Evolutionary conservation across 2,329 filamentous ascomycete species (phyloP), one percentile per base, ranked within the genome.

Genomic region (Alternaria solani): DNA sequence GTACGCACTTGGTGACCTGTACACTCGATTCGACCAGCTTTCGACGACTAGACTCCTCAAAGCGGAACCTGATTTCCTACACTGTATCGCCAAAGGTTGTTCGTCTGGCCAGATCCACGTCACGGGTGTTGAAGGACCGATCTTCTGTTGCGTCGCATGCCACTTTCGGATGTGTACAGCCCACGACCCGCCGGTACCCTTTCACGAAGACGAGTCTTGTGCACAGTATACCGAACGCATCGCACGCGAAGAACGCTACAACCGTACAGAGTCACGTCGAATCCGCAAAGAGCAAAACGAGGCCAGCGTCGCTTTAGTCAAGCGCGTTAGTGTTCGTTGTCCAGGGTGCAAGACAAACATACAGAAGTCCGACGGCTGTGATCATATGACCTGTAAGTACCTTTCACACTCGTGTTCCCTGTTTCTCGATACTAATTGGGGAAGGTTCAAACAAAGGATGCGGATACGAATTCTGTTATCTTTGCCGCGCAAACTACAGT

Each of bases 121-220:
- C 5, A 42, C 16, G 1, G 28, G 43, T 0, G 12, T 30, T 0
- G 26, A 46, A 20, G 48, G 43, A 0, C 25, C 55, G 0, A 57
- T 59, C 20, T 64, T 51, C 2, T 48, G 55, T 4, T 64, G 59
- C 18, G 25, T 4, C 1, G 52, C 38, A 4, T 64, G 55, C 3
- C 14, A 12, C 1, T 51, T 16, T 7, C 55, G 52, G 2, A 28
- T 57, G 16, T 59, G 59, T 18, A 64, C 52, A 14, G 28, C 23
- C 3, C 55, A 58, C 30, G n/a, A 59, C 1, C 42, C 39, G 0
- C 7, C 23, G 0, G 20, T 62, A 25, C 36, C 59, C 0, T 62
- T 64, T n/a, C 62, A 64, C 52, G 51, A 51, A 2, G 18, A 51
- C 11, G 59, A 64, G 14, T 30, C 42, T 0, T 62, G 53, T 8